These are phyloP conservation scores for Nymphaea thermarum DNA, from an alignment of 164 flowering plant species.

Conservation along the genomic window DNA sequence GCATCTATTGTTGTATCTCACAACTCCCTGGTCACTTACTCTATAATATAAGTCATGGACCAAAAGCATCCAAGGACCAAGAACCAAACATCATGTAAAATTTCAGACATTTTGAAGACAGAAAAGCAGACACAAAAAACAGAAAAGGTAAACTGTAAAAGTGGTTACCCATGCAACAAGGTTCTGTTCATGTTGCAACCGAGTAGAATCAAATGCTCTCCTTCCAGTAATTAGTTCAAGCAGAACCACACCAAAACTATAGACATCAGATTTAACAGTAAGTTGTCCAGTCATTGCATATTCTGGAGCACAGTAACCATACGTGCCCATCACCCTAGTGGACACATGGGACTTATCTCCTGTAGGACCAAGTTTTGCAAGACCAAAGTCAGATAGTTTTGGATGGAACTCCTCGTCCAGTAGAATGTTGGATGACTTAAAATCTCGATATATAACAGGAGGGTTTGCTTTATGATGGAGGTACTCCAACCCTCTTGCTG, in stretches of 20 bases:
- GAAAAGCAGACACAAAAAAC: background rate
- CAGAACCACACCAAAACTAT: constrained; percentile 46
- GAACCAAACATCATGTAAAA: too few relatives aligned
- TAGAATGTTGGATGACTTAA: constrained; percentile 60
- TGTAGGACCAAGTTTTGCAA: constrained; percentile 38
- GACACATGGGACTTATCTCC: constrained; percentile 42
- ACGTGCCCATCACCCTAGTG: constrained; percentile 51
- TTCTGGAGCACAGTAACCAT: constrained; percentile 51
- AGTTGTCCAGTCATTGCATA: constrained; percentile 45
- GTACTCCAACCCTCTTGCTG: constrained; percentile 63
- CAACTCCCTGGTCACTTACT: too few relatives aligned
- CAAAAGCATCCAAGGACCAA: too few relatives aligned
- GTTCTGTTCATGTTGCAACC: constrained; percentile 29
- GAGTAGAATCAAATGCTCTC: constrained; percentile 29
- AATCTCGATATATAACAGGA: constrained; percentile 59
- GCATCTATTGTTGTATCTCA: too few relatives aligned
- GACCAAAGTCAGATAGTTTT: constrained; percentile 74
- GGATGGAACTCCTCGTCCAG: constrained; percentile 46
- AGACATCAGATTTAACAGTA: constrained; percentile 42
- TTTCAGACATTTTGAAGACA: background rate
- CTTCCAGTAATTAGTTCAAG: constrained; percentile 44
- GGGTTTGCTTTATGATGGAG: constrained; percentile 53
- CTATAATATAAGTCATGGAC: too few relatives aligned
- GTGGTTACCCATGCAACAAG: constrained; percentile 35
- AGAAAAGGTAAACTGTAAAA: background rate